Evolutionary conservation across 2,329 filamentous ascomycete genomes (phyloP).

Genomic region (Coccinonectria pachysandricola): DNA sequence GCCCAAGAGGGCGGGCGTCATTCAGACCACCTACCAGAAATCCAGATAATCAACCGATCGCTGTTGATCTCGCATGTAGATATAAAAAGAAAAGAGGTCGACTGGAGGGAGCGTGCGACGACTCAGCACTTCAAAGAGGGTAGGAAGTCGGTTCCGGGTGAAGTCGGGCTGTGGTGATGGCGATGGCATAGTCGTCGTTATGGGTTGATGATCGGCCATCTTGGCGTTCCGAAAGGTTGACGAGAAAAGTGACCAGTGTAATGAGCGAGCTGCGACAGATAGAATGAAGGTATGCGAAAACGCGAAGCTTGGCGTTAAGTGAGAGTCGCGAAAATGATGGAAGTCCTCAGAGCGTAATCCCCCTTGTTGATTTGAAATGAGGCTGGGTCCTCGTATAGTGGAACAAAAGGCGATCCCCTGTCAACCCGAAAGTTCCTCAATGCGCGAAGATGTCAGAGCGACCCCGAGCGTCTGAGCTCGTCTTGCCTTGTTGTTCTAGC

Average conservation of each 20-base stretch:
- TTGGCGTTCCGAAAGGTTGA: constrained; percentile 6
- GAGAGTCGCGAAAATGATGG: constrained; percentile 8
- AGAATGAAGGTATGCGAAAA: constrained; percentile 9
- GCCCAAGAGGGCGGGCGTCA: background rate
- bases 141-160: constrained; percentile 76
- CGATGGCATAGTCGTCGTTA: constrained; percentile 21
- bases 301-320: too few species aligned
- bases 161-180: constrained; percentile 49
- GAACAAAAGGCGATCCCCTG: constrained; percentile 8
- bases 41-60: constrained; percentile 95
- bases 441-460: constrained; percentile 5
- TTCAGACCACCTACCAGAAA: constrained; percentile 63
- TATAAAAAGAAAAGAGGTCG: constrained; percentile 97
- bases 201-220: constrained; percentile 20
- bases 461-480: constrained; percentile 12
- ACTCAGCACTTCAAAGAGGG: constrained; percentile 90
- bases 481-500: constrained; percentile 8
- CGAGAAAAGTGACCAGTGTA: constrained; percentile 1
- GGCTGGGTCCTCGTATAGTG: constrained; percentile 6
- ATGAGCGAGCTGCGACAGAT: constrained; percentile 7
- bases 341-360: constrained; percentile 11
- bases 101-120: constrained; percentile 90
- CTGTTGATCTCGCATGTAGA: constrained; percentile 98
- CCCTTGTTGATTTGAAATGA: constrained; percentile 11
- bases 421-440: constrained; percentile 5